Conservation (phyloP, 2,329 filamentous ascomycete species). For the Trichoderma polysporum region DNA sequence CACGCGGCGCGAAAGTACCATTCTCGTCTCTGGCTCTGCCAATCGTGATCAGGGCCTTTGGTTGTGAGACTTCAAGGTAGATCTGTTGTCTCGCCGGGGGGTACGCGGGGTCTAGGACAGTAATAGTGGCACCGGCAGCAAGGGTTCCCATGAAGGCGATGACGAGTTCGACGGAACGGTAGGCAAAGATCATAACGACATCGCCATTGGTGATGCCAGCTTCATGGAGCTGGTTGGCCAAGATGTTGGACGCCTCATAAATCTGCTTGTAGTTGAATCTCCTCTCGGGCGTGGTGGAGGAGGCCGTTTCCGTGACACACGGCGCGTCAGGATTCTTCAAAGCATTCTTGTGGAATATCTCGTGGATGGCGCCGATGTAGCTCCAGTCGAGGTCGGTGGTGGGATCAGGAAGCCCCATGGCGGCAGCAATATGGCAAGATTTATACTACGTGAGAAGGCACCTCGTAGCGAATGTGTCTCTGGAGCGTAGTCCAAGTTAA, state of each 20-base stretch:
- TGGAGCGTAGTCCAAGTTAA: not conserved
- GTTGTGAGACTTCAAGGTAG: slow-evolving; percentile 70
- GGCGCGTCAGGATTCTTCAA: slow-evolving; percentile 60
- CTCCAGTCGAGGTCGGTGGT: slow-evolving; percentile 67
- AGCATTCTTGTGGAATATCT: slow-evolving; percentile 68
- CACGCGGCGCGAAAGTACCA: slow-evolving; percentile 42
- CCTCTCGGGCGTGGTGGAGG: slow-evolving; percentile 52
- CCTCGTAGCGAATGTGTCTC: not conserved
- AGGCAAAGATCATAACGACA: slow-evolving; percentile 89
- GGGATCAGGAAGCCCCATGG: slow-evolving; percentile 57
- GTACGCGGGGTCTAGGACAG: slow-evolving; percentile 66
- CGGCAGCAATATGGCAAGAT: not conserved
- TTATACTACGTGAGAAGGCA: not conserved
- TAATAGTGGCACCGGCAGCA: slow-evolving; percentile 60
- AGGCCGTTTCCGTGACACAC: slow-evolving; percentile 52
- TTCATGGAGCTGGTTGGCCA: slow-evolving; percentile 76
- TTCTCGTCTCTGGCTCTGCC: slow-evolving; percentile 56
- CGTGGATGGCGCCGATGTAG: slow-evolving; percentile 62
- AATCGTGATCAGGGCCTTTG: slow-evolving; percentile 56
- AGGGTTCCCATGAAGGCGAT: slow-evolving; percentile 75
- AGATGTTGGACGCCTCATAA: slow-evolving; percentile 74
- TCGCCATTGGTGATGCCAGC: slow-evolving; percentile 75
- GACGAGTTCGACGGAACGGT: slow-evolving; percentile 68
- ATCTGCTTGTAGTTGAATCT: slow-evolving; percentile 84
- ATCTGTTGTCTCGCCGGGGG: slow-evolving; percentile 42